phyloP scores from a whole-genome alignment of 176 grass and related monocot genomes.

The Cymbopogon citratus region DNA sequence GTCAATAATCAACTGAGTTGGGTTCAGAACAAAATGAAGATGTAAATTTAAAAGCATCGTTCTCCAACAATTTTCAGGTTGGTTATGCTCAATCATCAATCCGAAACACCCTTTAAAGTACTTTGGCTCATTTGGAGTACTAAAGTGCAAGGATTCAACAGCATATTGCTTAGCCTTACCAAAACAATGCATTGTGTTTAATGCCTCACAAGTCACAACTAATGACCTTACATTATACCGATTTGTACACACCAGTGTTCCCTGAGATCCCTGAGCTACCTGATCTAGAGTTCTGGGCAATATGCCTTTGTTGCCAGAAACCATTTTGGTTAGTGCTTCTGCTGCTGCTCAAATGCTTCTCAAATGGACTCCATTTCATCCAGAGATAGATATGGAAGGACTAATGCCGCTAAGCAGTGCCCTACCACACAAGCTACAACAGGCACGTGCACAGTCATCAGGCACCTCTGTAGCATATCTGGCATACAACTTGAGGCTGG shows the following conservation, averaged over 20 bases:
- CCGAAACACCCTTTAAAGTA: neutral
- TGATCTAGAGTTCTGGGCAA: neutral
- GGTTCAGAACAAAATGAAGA: neutral
- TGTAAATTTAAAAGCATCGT: neutral
- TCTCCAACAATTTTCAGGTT: neutral
- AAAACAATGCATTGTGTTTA: neutral
- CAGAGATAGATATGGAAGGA: neutral
- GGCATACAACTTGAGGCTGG: neutral
- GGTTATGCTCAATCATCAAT: neutral
- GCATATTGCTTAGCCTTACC: neutral
- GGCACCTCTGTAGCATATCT: neutral
- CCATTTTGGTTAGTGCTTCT: too few species aligned
- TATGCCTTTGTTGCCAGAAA: too few species aligned
- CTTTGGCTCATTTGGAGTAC: neutral
- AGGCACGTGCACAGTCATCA: too few species aligned
- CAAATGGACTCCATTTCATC: neutral
- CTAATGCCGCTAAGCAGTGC: neutral
- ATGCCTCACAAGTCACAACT: neutral
- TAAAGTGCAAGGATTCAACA: neutral
- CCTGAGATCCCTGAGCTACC: too few species aligned
- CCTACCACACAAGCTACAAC: neutral
- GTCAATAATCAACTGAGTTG: neutral
- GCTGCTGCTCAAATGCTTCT: neutral
- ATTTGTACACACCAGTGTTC: neutral
- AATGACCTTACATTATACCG: neutral